Conservation (phyloP, 768 basidiomycete genomes). For the Suillus bovinus region DNA sequence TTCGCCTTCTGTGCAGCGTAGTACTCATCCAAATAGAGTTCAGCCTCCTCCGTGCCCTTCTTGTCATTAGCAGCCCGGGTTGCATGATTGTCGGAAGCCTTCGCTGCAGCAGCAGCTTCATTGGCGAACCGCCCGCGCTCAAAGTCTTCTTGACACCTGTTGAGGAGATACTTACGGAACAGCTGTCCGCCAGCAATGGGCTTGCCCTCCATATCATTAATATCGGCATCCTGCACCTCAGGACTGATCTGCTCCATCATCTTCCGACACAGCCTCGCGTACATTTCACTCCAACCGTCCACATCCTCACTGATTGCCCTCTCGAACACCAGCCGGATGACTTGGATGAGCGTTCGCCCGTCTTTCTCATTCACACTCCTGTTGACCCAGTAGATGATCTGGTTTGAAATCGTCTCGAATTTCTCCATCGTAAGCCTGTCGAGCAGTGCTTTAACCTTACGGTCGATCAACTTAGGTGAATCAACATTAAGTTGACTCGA, state of each 20-base stretch:
- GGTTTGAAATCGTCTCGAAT: too few species aligned
- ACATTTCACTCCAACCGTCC: constrained; percentile 99
- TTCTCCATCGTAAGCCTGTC: too few species aligned
- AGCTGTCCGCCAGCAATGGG: constrained; percentile 90
- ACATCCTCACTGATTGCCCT: too few species aligned
- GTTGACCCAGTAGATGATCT: too few species aligned
- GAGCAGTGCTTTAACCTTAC: too few species aligned
- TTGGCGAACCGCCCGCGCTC: constrained; percentile 94
- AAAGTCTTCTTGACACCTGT: constrained; percentile 58
- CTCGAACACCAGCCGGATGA: too few species aligned
- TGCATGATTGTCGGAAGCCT: neutral
- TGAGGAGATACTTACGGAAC: constrained; percentile 96
- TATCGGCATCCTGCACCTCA: constrained; percentile 85
- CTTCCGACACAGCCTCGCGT: too few species aligned
- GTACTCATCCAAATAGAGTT: constrained; percentile 93
- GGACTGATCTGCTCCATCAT: constrained; percentile 92
- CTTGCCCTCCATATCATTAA: constrained; percentile 77
- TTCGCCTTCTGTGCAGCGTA: constrained; percentile 95
- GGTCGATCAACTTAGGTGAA: too few species aligned
- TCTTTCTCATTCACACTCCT: too few species aligned
- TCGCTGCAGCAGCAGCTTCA: constrained; percentile 80
- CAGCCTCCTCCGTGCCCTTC: constrained; percentile 55
- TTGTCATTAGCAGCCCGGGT: constrained; percentile 62
- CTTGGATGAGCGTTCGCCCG: too few species aligned
- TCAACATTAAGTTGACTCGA: too few species aligned